phyloP scores from a whole-genome alignment of 306 rosid genomes.

The Cicer yamashitae region DNA sequence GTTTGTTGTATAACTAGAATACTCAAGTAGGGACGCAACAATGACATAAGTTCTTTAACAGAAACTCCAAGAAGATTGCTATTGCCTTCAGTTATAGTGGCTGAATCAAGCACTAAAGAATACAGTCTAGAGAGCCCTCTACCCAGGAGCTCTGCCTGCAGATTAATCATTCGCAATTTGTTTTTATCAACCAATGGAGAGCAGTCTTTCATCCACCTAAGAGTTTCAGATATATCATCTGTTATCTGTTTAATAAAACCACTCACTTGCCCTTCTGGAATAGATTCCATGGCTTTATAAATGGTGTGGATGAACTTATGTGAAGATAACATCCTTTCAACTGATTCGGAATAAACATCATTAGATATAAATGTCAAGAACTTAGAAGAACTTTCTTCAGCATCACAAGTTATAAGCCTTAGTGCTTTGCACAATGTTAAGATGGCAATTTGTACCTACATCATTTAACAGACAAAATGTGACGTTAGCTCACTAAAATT shows the following conservation, averaged over 20 bases:
- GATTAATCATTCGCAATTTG: constrained; percentile 50
- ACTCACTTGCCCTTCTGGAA: constrained; percentile 91
- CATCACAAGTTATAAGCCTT: constrained; percentile 54
- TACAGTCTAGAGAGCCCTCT: constrained; percentile 81
- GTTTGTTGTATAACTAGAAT: constrained; percentile 63
- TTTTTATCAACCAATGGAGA: constrained; percentile 46
- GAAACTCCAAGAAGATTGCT: constrained; percentile 66
- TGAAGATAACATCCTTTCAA: constrained; percentile 68
- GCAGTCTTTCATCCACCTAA: constrained; percentile 66
- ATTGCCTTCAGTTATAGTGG: constrained; percentile 74
- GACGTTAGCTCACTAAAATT: constrained; percentile 32
- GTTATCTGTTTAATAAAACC: constrained; percentile 65
- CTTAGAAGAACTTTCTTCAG: constrained; percentile 52
- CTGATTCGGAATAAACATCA: constrained; percentile 64
- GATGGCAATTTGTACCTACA: constrained; percentile 77
- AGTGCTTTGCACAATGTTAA: constrained; percentile 80
- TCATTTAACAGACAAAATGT: constrained; percentile 40
- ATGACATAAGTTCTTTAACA: constrained; percentile 61
- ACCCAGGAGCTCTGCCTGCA: constrained; percentile 70
- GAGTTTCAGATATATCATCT: constrained; percentile 70
- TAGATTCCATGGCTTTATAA: constrained; percentile 61
- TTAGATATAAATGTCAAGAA: constrained; percentile 54
- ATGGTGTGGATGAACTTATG: constrained; percentile 63
- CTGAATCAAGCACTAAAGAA: constrained; percentile 69
- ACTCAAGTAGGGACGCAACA: constrained; percentile 70